Evolutionary conservation across 2,329 filamentous ascomycete genomes (phyloP), one percentile per base, ranked within the genome.

Genomic region (Alternaria gansuensis): DNA sequence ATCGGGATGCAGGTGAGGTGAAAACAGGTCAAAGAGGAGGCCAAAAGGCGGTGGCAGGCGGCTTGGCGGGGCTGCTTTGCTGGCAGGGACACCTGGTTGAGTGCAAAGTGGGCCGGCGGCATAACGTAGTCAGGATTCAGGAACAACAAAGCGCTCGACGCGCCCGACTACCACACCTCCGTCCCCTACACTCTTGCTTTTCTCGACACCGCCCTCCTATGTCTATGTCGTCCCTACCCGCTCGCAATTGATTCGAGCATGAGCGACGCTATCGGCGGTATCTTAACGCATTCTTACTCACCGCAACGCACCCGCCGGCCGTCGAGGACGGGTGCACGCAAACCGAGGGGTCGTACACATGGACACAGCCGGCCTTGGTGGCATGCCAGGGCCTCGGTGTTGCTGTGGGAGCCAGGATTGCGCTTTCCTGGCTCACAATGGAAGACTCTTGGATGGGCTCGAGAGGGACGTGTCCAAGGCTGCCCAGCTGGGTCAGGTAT

Each of bases 391-490:
- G 45, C 63, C 67, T 44, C 68, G 70, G 46, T 98, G 95, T 83
- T 99, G 94, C 81, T 99, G 94, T 81, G 93, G 93, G 56, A 88
- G 87, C 66, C 76, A 83, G 62, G 88, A 92, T 71, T 98, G 94
- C 78, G 85, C 88, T 67, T 92, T 90, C 75, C 84, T 97, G 62
- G 87, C 87, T 77, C 89, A 93, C 79, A 97, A 94, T 79, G 89
- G 88, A 77, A 84, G 85, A 84, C 92, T 63, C 54, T 83, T 98
- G 45, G 88, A 92, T 68, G 89, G 87, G 61, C 84, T 98, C 65
- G 94, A 98, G 79, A 90, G 89, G 70, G 92, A 97, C 80, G 90
- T 97, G 53, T 88, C 89, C 70, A 92, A 87, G 51, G 95, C 95
- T 39, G 95, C 93, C 48, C 86, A 90, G 75, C 85, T 97, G 70